Evolutionary conservation across 2,329 filamentous ascomycete genomes (phyloP), one percentile per base, ranked within the genome.

Genomic region (Fusarium xylarioides): DNA sequence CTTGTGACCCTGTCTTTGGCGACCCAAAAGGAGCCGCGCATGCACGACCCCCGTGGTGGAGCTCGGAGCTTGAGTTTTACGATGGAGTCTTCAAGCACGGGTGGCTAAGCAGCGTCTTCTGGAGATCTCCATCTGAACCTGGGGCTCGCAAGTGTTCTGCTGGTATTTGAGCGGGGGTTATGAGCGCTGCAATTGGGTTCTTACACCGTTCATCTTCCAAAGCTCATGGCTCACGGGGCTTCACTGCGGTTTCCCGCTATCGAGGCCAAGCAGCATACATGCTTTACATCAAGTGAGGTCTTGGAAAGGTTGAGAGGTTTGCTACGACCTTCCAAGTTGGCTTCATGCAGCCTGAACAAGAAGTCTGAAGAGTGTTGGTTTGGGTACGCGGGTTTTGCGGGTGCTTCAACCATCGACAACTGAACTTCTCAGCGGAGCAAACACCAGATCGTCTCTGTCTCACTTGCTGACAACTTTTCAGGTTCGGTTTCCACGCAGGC

Each of bases 401-500:
- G 14, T 56, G 30, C 19, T 38, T 34, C 28, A 34, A 26, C 23
- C 14, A 37, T 46, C 18, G 26, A 50, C 11, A 43, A 12, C 19
- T 28, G 18, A 19, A 42, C 11, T 26, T 7, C 18, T 2, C 8
- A 11, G 7, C 21, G 7, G 7, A 23, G 23, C 5, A 34, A 55
- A 10, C n/a, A 19, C 11, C 16, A 19, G 5, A 28, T 32, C 11
- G 6, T 19, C 12, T 28, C 4, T 19, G 1, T 16, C 3, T 28
- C 7, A 52, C 32, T 26, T 26, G 14, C 56, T 68, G 11, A 68
- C 18, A 14, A 5, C 6, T 34, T 8, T 18, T 91, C 2, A 71
- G 68, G 9, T 94, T 94, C 77, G 89, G 91, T 19, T 93, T 91
- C 82, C 89, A 91, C 69, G 94, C 93, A 35, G 94, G 93, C 26